Evolutionary conservation across 805 yeast species (phyloP), one percentile per base, ranked within the genome.

Genomic region (Torulaspora indica): DNA sequence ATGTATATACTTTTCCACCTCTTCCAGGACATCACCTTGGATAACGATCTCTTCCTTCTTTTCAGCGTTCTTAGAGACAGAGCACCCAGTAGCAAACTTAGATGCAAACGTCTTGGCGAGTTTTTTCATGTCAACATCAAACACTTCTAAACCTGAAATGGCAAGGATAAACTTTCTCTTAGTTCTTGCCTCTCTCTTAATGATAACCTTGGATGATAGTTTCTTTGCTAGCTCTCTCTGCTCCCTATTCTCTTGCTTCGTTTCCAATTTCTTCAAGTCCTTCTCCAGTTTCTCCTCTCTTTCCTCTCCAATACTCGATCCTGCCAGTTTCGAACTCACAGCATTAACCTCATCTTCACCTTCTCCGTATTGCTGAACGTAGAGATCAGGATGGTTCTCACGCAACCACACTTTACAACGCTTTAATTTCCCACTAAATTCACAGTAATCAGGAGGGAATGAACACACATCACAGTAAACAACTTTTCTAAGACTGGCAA

Each of bases 11-110:
- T 70, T 84, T 61, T 85, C 95, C 23, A 89, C 93, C 57, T 84
- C 95, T 53, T 89, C 96, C 45, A 89, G 84, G 35, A 90, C 93
- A 66, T 91, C 98, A 57, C 98, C 98, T 70, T 90, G 97, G 47
- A 90, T 83, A 46, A 87, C 77, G 45, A 90, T 79, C 61, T 90
- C 98, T 50, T 91, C 96, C 63, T 85, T 86, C 68, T 90, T 90
- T 53, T 90, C 98, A 3, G 81, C 89, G 52, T 80, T 85, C 68
- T 90, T 90, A 3, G 89, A 81, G 10, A 90, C 95, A 17, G 93
- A 81, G 23, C 96, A 91, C 40, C 98, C 98, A 7, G 97, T 90
- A 10, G 98, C 98, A 61, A 91, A 90, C 65, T 85, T 88, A 28
- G 93, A 82, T 0, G 97, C 93, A 67, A 91, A 90, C 0, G 89